phyloP scores from a whole-genome alignment of 2,329 filamentous ascomycete genomes.

The Alternaria metachromatica region DNA sequence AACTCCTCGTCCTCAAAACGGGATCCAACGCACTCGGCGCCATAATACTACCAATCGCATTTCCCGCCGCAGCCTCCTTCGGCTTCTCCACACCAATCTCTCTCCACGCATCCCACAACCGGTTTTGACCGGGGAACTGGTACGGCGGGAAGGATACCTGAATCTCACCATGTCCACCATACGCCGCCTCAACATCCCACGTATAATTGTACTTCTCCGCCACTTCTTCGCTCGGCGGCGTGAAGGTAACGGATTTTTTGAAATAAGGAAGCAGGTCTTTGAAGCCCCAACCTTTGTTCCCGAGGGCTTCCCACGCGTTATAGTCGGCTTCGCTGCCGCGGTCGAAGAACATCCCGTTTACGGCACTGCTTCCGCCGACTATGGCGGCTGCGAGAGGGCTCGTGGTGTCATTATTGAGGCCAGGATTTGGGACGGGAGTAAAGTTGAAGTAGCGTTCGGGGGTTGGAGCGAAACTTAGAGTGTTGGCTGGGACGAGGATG shows the following conservation, averaged over 20 bases:
- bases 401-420: constrained; percentile 14
- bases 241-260: constrained; percentile 23
- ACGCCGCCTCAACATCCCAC: not conserved
- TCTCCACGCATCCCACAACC: constrained; percentile 13
- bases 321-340: constrained; percentile 40
- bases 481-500: constrained; percentile 14
- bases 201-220: not conserved
- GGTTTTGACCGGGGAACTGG: constrained; percentile 11
- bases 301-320: constrained; percentile 63
- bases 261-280: constrained; percentile 25
- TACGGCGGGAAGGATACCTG: constrained; percentile 1
- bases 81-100: constrained; percentile 14
- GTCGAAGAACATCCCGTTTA: constrained; percentile 45
- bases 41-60: constrained; percentile 14
- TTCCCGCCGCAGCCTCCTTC: constrained; percentile 14
- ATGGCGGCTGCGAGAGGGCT: constrained; percentile 23
- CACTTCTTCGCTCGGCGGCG: not conserved
- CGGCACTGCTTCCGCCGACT: constrained; percentile 39
- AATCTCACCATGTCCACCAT: not conserved
- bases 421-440: constrained; percentile 10
- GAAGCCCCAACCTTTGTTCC: constrained; percentile 56
- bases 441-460: constrained; percentile 17
- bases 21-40: constrained; percentile 15
- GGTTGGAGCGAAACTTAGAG: not conserved
- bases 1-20: constrained; percentile 31